Evolutionary conservation across 1,284 basidiomycete genomes (phyloP), one percentile per base, ranked within the genome.

Genomic region (Ganoderma boninense): DNA sequence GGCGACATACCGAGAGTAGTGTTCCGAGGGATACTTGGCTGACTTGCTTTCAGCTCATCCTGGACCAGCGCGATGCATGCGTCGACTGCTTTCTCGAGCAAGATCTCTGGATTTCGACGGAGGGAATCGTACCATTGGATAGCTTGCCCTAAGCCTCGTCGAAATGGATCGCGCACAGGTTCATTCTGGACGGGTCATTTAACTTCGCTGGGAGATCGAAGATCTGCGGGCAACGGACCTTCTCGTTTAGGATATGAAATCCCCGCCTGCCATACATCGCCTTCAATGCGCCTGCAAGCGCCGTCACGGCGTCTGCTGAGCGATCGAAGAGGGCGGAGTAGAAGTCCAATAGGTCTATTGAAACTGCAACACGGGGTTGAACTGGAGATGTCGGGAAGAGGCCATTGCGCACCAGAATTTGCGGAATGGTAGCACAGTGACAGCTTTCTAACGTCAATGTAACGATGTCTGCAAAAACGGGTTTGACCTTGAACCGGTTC

Each of bases 121-220:
- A n/a, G n/a, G n/a, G n/a, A n/a, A n/a, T 76, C 74, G 56, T 76
- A 77, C 78, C 79, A 79, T 46, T 77, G 79, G 2, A 79, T 67
- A 0, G 74, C 74, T 26, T 69, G 23, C 1, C 73, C 69, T 4
- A 75, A 61, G 2, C 71, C 69, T 18, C 71, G 46, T 0, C 71
- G 73, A 40, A 72, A 75, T 1, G 74, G 73, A 54, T 75, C 74
- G 44, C 52, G 64, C 3, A 75, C 44, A 1, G 67, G 68, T 20
- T 69, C 64, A 56, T 0, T 71, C 74, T 43, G n/a, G n/a, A n/a
- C n/a, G n/a, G n/a, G n/a, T n/a, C 35, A 2, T 2, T 5, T 2
- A 44, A 26, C 69, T 61, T n/a, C n/a, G n/a, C n/a, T n/a, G n/a
- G n/a, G n/a, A n/a, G n/a, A n/a, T n/a, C n/a, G n/a, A n/a, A n/a